phyloP scores from a whole-genome alignment of 164 flowering plant species.

The Chimonanthus salicifolius region DNA sequence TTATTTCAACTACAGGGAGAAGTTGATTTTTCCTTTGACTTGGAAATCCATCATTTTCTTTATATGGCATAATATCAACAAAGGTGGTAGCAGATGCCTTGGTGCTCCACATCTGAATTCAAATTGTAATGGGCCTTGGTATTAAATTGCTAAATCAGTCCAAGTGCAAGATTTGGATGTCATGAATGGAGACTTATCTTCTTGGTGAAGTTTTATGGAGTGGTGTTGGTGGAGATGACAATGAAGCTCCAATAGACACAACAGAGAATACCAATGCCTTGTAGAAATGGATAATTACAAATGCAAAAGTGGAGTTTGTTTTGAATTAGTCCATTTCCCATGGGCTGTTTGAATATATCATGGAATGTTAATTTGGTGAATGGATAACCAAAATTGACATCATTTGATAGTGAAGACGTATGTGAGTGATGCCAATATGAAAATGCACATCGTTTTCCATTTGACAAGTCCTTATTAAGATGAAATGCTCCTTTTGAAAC shows the following conservation, averaged over 20 bases:
- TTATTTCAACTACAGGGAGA: neutral
- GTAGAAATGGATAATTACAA: neutral
- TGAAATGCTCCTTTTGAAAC: neutral
- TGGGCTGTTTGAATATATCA: conserved; percentile 2
- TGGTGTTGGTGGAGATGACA: conserved; percentile 1
- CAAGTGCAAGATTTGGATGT: conserved; percentile 1
- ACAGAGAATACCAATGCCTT: neutral
- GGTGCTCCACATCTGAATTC: neutral
- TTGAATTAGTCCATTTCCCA: neutral
- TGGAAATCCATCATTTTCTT: neutral
- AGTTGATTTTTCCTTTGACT: neutral
- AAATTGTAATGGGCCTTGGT: neutral
- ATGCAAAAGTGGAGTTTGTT: neutral
- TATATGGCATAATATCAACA: neutral
- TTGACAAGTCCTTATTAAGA: neutral
- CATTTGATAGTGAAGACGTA: neutral
- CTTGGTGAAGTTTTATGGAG: conserved; percentile 11
- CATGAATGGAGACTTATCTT: conserved; percentile 3
- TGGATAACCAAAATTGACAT: neutral
- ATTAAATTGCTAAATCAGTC: neutral
- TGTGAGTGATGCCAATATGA: neutral
- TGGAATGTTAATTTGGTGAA: neutral
- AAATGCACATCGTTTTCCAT: neutral
- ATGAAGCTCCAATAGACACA: neutral
- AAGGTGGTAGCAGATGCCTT: neutral